Conservation (phyloP, 2,329 filamentous ascomycete species). For the Colletotrichum sp. region DNA sequence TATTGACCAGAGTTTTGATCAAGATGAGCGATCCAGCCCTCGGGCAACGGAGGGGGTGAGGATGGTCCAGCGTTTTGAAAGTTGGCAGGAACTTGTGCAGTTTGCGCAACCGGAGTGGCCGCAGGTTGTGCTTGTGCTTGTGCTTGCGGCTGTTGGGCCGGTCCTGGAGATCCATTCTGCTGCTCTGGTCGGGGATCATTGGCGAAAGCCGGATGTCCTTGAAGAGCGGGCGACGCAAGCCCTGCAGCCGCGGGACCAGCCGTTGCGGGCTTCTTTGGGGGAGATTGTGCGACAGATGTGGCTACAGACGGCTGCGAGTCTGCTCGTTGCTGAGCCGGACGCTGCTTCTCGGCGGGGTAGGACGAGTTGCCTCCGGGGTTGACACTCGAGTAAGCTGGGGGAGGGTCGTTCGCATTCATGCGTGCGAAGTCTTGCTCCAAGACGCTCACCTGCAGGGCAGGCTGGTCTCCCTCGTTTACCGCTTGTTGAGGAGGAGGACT, state of each 20-base stretch:
- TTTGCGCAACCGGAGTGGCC: background rate
- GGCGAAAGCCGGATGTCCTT: constrained; percentile 87
- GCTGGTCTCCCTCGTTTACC: constrained; percentile 33
- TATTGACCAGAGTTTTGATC: constrained; percentile 97
- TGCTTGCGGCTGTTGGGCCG: background rate
- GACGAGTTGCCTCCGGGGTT: constrained; percentile 55
- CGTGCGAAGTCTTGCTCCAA: constrained; percentile 87
- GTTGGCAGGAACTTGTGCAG: constrained; percentile 44
- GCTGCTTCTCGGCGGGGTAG: constrained; percentile 83
- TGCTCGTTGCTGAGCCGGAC: constrained; percentile 39
- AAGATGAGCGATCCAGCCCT: constrained; percentile 97
- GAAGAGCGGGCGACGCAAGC: constrained; percentile 53
- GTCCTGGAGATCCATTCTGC: constrained; percentile 39
- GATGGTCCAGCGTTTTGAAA: constrained; percentile 63
- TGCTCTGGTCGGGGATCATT: constrained; percentile 72
- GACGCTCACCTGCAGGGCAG: constrained; percentile 66
- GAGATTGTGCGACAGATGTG: constrained; percentile 32
- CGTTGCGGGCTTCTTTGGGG: constrained; percentile 33
- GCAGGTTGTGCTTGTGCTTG: background rate
- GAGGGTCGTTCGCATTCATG: constrained; percentile 82
- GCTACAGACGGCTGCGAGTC: constrained; percentile 30
- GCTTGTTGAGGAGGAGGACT: constrained; percentile 47
- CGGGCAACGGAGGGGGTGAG: constrained; percentile 90
- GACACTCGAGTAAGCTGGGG: constrained; percentile 93
- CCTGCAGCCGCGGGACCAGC: constrained; percentile 27